Conservation (phyloP, 1,284 basidiomycete species). For the Papiliotrema terrestris region DNA sequence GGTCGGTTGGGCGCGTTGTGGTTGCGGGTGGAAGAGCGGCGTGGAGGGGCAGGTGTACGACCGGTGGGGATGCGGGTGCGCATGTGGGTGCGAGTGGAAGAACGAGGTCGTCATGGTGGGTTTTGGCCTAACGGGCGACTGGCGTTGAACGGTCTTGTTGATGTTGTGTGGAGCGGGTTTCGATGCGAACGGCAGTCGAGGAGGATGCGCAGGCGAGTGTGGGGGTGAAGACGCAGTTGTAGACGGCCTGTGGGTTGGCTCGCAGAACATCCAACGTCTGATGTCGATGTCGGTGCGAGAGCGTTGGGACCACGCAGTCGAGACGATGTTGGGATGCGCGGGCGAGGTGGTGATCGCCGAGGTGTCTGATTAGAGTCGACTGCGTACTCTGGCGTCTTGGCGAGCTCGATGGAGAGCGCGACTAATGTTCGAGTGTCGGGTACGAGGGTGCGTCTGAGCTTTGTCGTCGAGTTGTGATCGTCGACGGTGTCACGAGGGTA, state of each 20-base stretch:
- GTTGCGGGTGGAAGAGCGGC: constrained; percentile 5
- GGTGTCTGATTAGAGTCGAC: too few species aligned
- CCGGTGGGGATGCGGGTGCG: not conserved
- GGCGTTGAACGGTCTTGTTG: not conserved
- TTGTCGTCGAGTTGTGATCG: too few species aligned
- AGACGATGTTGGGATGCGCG: too few species aligned
- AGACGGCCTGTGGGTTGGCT: constrained; percentile 7
- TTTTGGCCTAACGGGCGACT: not conserved
- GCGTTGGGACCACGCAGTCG: too few species aligned
- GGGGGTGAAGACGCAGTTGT: constrained; percentile 5
- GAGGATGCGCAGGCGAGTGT: not conserved
- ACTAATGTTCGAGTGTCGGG: too few species aligned
- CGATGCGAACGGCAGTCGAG: not conserved
- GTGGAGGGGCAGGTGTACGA: constrained; percentile 3
- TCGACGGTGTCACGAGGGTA: too few species aligned
- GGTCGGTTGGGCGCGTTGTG: not conserved
- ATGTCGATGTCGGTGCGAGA: not conserved
- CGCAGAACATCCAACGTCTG: constrained; percentile 10
- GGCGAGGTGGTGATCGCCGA: too few species aligned
- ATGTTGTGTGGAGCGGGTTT: not conserved
- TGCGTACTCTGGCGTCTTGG: too few species aligned
- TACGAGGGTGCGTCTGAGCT: too few species aligned
- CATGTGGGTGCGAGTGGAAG: not conserved
- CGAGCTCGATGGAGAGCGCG: too few species aligned
- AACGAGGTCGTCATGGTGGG: not conserved